Percentiles rank a stretch among this genome's conserved stretches.
phyloP scores from a whole-genome alignment of 768 basidiomycete genomes.

The Kwoniella dendrophila region DNA sequence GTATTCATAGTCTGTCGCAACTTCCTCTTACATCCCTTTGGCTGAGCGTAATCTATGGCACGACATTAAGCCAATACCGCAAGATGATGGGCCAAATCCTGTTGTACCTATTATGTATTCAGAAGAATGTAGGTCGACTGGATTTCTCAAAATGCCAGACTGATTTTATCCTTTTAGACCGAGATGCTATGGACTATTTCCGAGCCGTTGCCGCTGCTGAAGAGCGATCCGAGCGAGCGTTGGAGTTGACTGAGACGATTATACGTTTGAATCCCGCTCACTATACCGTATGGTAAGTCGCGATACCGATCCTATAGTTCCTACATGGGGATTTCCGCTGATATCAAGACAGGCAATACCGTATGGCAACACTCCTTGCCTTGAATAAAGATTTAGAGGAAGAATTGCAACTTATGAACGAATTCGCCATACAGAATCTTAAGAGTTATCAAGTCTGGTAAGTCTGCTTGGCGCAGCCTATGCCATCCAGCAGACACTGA shows the following conservation, averaged over 20 bases:
- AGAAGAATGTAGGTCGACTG: constrained; percentile 70
- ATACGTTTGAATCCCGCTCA: constrained; percentile 93
- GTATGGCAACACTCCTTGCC: constrained; percentile 79
- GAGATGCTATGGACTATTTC: constrained; percentile 90
- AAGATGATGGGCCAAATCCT: constrained; percentile 75
- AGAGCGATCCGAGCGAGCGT: constrained; percentile 78
- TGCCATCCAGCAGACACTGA: not conserved
- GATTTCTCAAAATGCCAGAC: not conserved
- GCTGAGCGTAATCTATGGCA: constrained; percentile 72
- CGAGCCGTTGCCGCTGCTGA: constrained; percentile 74
- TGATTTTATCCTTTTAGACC: constrained; percentile 64
- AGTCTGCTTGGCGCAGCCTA: constrained; percentile 57
- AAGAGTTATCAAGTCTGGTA: constrained; percentile 99
- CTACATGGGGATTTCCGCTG: not conserved
- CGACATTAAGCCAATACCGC: constrained; percentile 76
- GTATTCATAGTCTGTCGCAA: constrained; percentile 5
- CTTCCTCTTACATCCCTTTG: constrained; percentile 58
- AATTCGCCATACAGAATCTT: constrained; percentile 75
- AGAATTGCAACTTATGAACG: constrained; percentile 84
- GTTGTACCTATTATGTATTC: constrained; percentile 92
- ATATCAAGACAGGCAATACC: constrained; percentile 74
- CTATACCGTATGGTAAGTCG: constrained; percentile 86
- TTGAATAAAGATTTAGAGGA: constrained; percentile 68
- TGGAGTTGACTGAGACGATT: constrained; percentile 83
- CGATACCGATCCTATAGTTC: not conserved